Percentiles rank a stretch among this genome's conserved stretches.
phyloP scores from a whole-genome alignment of 208 protist genomes.

The Phytomonas sp. region DNA sequence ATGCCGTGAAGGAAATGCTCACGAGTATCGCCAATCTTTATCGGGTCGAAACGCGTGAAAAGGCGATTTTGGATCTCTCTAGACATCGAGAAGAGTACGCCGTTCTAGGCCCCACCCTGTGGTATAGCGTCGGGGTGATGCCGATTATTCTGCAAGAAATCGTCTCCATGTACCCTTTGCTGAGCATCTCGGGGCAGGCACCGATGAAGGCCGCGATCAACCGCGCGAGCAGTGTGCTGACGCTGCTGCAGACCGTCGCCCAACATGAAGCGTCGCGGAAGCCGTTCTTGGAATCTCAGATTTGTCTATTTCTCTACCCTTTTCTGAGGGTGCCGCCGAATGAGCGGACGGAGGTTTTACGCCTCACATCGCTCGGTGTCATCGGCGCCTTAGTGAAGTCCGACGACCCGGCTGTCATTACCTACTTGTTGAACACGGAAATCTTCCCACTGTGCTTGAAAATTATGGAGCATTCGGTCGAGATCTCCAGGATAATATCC shows the following conservation, averaged over 20 bases:
- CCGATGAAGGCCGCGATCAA: constrained; percentile 74
- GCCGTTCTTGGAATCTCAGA: constrained; percentile 98
- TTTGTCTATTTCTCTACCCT: constrained; percentile 99
- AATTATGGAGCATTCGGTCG: constrained; percentile 97
- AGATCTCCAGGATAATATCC: constrained; percentile 97
- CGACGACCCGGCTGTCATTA: constrained; percentile 86
- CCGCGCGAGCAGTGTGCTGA: constrained; percentile 97
- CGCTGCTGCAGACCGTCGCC: constrained; percentile 98
- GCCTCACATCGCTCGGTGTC: constrained; percentile 97
- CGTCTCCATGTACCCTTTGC: constrained; percentile 96
- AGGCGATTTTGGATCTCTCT: constrained; percentile 89
- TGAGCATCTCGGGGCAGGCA: constrained; percentile 61
- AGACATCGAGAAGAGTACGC: constrained; percentile 93
- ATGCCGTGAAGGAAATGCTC: constrained; percentile 23
- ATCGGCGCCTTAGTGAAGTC: constrained; percentile 98
- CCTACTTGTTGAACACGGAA: constrained; percentile 97
- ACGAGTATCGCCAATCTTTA: constrained; percentile 55
- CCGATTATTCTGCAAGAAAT: constrained; percentile 98
- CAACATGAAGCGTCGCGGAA: constrained; percentile 94
- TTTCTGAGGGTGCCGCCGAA: constrained; percentile 96
- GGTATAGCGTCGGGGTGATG: constrained; percentile 97
- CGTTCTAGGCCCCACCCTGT: constrained; percentile 95
- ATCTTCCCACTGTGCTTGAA: constrained; percentile 99
- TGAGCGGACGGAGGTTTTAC: constrained; percentile 95
- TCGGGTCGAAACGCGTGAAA: constrained; percentile 75